These are phyloP conservation scores for Pseudisothecium myosuroides DNA, from an alignment of 225 moss, liverwort and hornwort species.

Conservation along the genomic window DNA sequence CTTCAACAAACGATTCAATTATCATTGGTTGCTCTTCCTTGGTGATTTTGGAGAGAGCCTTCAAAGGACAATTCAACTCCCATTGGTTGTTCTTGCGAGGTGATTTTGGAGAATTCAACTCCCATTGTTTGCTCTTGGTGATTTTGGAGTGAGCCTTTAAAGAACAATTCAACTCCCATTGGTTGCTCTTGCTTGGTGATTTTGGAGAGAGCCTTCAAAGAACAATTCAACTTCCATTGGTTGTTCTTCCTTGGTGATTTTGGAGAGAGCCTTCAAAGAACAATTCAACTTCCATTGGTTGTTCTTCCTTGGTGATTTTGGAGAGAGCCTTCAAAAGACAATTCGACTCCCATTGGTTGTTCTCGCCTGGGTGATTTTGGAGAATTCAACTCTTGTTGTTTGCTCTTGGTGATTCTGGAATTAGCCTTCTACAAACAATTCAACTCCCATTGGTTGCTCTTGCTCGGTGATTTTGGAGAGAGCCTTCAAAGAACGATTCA, in stretches of 20 bases:
- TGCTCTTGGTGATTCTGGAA: no score
- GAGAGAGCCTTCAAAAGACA: neutral
- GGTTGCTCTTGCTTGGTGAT: neutral
- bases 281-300: neutral
- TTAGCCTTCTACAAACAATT: no score
- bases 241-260: neutral
- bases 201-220: neutral
- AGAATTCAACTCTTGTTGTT: no score
- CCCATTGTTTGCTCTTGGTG: neutral
- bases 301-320: no score
- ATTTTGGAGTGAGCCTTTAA: neutral
- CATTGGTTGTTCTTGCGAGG: neutral
- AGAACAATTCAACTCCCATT: neutral
- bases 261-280: neutral
- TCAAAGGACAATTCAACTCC: neutral
- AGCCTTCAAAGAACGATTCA: neutral
- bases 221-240: neutral
- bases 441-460: no score
- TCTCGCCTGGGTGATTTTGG: no score
- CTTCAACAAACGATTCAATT: neutral
- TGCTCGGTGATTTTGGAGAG: no score
- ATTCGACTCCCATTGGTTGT: neutral
- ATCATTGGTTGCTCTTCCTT: neutral
- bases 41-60: neutral
- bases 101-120: neutral